A percentile compares a stretch with the other conserved stretches of the same genome.
phyloP scores from a whole-genome alignment of 805 yeast genomes.

The Wickerhamiella siamensis region DNA sequence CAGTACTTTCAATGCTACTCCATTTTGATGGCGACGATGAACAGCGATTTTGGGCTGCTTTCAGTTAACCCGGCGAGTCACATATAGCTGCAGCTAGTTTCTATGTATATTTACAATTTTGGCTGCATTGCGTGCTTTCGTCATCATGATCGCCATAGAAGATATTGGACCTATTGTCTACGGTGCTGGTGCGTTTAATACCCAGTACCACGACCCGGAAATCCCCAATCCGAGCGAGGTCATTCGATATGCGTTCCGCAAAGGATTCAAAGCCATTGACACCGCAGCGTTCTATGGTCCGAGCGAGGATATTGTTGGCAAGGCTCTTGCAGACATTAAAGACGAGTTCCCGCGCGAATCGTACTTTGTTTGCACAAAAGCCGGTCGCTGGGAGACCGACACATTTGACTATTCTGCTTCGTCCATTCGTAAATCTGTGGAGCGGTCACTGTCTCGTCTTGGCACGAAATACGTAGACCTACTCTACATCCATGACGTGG shows the following conservation, averaged over 20 bases:
- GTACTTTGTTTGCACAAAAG: slow-evolving; percentile 69
- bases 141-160: background rate
- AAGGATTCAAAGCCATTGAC: slow-evolving; percentile 67
- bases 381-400: slow-evolving; percentile 56
- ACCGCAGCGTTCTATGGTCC: slow-evolving; percentile 92
- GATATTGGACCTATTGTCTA: slow-evolving; percentile 37
- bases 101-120: slow-evolving; percentile 27
- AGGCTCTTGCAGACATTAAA: slow-evolving; percentile 35
- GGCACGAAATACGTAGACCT: slow-evolving; percentile 58
- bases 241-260: slow-evolving; percentile 41
- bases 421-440: slow-evolving; percentile 46
- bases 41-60: slow-evolving; percentile 46
- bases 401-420: slow-evolving; percentile 62
- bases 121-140: background rate
- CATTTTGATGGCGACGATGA: slow-evolving; percentile 60
- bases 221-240: slow-evolving; percentile 44
- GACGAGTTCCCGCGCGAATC: slow-evolving; percentile 38
- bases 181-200: slow-evolving; percentile 84
- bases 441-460: slow-evolving; percentile 53
- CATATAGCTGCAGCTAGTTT: too few species aligned
- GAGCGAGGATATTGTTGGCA: slow-evolving; percentile 62
- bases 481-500: slow-evolving; percentile 81
- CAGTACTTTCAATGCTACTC: slow-evolving; percentile 68
- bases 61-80: too few species aligned
- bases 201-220: slow-evolving; percentile 61